A percentile compares a stretch with the other conserved stretches of the same genome.
Evolutionary conservation across 2,329 filamentous ascomycete species (phyloP).

Genomic region (Arthroderma uncinatum): DNA sequence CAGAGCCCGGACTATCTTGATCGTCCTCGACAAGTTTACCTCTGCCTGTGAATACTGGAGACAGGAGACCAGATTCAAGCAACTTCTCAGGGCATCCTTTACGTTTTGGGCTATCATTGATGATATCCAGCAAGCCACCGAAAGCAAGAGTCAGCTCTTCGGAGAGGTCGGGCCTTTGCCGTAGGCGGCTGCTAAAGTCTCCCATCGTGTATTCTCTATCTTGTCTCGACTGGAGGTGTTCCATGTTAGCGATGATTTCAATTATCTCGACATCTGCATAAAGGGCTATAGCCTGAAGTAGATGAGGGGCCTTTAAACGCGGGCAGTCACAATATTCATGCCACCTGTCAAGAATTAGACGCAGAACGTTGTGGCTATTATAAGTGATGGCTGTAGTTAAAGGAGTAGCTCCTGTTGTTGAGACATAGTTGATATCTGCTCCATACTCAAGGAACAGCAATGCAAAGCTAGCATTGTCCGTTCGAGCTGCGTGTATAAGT

Average conservation of each 20-base stretch:
- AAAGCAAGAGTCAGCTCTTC: conserved; percentile 16
- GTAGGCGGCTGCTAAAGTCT: conserved; percentile 13
- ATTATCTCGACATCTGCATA: conserved; percentile 25
- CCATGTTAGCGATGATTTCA: conserved; percentile 18
- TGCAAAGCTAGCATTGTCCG: conserved; percentile 23
- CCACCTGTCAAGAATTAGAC: conserved; percentile 28
- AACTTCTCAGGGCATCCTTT: neutral
- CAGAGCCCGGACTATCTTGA: neutral
- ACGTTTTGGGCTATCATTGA: neutral
- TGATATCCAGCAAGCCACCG: conserved; percentile 12
- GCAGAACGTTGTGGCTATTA: conserved; percentile 27
- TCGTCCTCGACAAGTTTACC: neutral
- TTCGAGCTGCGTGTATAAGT: conserved; percentile 25
- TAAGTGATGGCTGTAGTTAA: conserved; percentile 26
- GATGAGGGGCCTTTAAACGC: conserved; percentile 22
- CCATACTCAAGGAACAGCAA: conserved; percentile 27
- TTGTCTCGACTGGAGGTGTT: conserved; percentile 21
- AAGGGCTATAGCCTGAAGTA: conserved; percentile 20
- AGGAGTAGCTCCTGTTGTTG: conserved; percentile 22
- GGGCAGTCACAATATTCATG: conserved; percentile 26
- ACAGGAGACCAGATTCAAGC: neutral
- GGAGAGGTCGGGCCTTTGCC: conserved; percentile 12
- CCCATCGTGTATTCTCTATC: conserved; percentile 19
- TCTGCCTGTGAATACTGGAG: neutral
- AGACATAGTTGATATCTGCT: conserved; percentile 25